Evolutionary conservation across 2,329 filamentous ascomycete genomes (phyloP).

Genomic region (Venturia carpophila): DNA sequence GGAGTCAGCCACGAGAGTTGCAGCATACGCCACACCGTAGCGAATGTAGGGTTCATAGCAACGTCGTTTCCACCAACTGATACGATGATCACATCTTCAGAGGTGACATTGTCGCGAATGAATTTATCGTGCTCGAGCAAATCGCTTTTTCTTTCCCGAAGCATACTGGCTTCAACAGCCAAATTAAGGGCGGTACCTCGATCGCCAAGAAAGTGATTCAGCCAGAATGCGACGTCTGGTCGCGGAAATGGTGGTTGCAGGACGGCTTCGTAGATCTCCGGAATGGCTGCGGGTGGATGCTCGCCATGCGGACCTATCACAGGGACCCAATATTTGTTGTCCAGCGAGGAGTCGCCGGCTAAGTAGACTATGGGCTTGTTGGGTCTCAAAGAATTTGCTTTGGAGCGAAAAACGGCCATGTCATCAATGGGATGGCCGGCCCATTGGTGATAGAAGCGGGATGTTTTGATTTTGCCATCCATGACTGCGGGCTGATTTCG

Average conservation of each 20-base stretch:
- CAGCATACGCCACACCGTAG: conserved; percentile 29
- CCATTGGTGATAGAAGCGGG: conserved; percentile 29
- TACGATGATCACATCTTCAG: conserved; percentile 29
- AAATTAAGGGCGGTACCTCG: conserved; percentile 31
- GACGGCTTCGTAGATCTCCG: conserved; percentile 27
- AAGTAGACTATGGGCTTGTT: conserved; percentile 31
- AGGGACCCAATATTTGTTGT: conserved; percentile 33
- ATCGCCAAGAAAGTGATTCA: conserved; percentile 28
- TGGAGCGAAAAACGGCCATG: conserved; percentile 25
- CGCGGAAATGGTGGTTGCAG: conserved; percentile 25
- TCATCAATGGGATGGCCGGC: conserved; percentile 30
- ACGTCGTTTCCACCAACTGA: conserved; percentile 34
- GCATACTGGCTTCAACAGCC: conserved; percentile 30
- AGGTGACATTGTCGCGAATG: conserved; percentile 28
- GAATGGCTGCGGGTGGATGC: conserved; percentile 21
- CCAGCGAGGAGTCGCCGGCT: conserved; percentile 33
- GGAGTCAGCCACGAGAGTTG: conserved; percentile 28
- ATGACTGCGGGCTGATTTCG: background rate
- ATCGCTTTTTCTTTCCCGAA: conserved; percentile 26
- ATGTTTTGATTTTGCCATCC: conserved; percentile 24
- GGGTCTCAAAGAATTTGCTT: conserved; percentile 23
- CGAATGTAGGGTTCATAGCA: conserved; percentile 26
- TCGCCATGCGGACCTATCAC: conserved; percentile 21
- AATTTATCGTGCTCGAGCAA: conserved; percentile 30
- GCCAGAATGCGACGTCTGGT: conserved; percentile 32